phyloP scores from a whole-genome alignment of 768 basidiomycete species.

The Tulasnella sp. region DNA sequence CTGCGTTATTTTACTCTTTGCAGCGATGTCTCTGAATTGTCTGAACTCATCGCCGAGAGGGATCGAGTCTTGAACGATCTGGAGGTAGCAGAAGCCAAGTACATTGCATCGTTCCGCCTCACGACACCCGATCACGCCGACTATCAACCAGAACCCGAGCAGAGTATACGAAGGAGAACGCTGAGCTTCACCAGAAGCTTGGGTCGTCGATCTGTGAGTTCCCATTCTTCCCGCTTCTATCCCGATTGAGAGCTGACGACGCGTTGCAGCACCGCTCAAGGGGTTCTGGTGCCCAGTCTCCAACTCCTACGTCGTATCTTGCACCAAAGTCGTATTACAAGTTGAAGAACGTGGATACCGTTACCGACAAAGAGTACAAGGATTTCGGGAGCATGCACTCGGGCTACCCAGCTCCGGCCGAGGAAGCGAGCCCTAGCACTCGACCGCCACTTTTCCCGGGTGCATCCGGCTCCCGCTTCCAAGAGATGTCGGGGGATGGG shows the following conservation, averaged over 20 bases:
- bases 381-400: constrained; percentile 33
- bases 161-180: background rate
- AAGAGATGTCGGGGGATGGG: constrained; percentile 65
- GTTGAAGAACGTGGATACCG: constrained; percentile 55
- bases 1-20: background rate
- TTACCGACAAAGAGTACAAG: constrained; percentile 54
- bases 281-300: constrained; percentile 34
- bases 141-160: background rate
- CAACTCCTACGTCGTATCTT: constrained; percentile 69
- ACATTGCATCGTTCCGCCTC: constrained; percentile 68
- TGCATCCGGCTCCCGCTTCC: constrained; percentile 63
- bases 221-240: background rate
- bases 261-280: background rate
- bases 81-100: constrained; percentile 74
- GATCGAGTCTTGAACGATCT: constrained; percentile 74
- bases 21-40: constrained; percentile 67
- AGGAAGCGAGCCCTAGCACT: constrained; percentile 42
- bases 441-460: constrained; percentile 55
- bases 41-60: constrained; percentile 65
- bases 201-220: constrained; percentile 34
- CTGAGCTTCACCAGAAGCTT: background rate
- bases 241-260: background rate
- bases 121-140: constrained; percentile 36
- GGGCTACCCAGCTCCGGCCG: background rate
- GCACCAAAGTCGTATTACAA: constrained; percentile 78